phyloP scores from a whole-genome alignment of 106 monocot genomes.

The Dioscorea alata region DNA sequence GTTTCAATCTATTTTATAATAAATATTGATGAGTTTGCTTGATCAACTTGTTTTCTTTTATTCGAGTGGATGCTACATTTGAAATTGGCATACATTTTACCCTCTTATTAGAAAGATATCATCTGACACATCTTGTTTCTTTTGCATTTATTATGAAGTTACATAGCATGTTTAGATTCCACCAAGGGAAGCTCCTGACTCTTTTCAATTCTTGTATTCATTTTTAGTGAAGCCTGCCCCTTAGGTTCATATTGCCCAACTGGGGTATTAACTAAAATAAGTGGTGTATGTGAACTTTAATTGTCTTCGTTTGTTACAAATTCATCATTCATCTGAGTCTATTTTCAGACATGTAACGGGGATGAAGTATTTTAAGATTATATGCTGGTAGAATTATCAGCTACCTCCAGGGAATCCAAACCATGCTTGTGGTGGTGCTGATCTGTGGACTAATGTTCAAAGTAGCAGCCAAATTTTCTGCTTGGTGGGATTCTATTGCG shows the following conservation, averaged over 20 bases:
- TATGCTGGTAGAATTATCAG: conserved; percentile 52
- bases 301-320: conserved; percentile 7
- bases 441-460: conserved; percentile 53
- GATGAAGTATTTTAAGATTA: conserved; percentile 1
- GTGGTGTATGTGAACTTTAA: conserved; percentile 70
- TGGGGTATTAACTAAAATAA: conserved; percentile 30
- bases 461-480: conserved; percentile 43
- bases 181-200: no score
- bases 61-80: no score
- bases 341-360: no score
- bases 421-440: conserved; percentile 55
- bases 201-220: background rate
- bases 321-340: background rate
- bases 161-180: no score
- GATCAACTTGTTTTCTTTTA: no score
- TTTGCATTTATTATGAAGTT: no score
- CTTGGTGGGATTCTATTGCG: conserved; percentile 50
- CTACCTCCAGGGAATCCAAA: conserved; percentile 37
- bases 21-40: no score
- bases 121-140: no score
- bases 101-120: no score
- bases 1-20: no score
- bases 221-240: conserved; percentile 52
- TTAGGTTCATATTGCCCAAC: conserved; percentile 59
- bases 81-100: no score